Evolutionary conservation across 768 basidiomycete species (phyloP).

Genomic region (Strobilomyces echinocephalus): DNA sequence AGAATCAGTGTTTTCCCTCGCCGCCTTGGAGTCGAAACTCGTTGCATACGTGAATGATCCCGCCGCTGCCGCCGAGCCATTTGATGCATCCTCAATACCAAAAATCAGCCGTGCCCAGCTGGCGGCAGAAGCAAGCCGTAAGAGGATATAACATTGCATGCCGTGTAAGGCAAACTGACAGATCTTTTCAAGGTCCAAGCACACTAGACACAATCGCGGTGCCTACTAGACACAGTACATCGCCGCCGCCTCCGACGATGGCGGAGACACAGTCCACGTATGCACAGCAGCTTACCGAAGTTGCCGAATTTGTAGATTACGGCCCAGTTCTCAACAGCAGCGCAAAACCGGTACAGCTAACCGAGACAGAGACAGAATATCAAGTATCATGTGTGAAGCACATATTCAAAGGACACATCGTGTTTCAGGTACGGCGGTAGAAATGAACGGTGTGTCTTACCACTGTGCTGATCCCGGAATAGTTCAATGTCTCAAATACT

Average conservation of each 20-base stretch:
- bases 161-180: slow-evolving; percentile 8
- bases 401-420: slow-evolving; percentile 89
- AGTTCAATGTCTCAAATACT: slow-evolving; percentile 99
- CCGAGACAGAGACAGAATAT: slow-evolving; percentile 97
- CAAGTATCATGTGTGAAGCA: slow-evolving; percentile 97
- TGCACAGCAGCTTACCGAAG: slow-evolving; percentile 75
- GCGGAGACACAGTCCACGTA: slow-evolving; percentile 89
- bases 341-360: slow-evolving; percentile 71
- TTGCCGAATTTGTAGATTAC: slow-evolving; percentile 82
- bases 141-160: slow-evolving; percentile 26
- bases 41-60: slow-evolving; percentile 91
- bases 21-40: slow-evolving; percentile 84
- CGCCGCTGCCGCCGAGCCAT: slow-evolving; percentile 61
- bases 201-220: slow-evolving; percentile 80
- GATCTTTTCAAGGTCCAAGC: slow-evolving; percentile 61
- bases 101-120: slow-evolving; percentile 94
- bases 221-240: slow-evolving; percentile 54
- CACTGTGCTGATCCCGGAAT: slow-evolving; percentile 6
- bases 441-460: neutral
- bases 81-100: slow-evolving; percentile 82
- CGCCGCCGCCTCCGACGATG: slow-evolving; percentile 73
- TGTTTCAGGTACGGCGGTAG: slow-evolving; percentile 76
- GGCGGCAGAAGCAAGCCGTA: slow-evolving; percentile 82
- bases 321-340: slow-evolving; percentile 87
- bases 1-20: slow-evolving; percentile 94